phyloP scores from a whole-genome alignment of 2,329 filamentous ascomycete genomes.

The Purpureocillium lavendulum region DNA sequence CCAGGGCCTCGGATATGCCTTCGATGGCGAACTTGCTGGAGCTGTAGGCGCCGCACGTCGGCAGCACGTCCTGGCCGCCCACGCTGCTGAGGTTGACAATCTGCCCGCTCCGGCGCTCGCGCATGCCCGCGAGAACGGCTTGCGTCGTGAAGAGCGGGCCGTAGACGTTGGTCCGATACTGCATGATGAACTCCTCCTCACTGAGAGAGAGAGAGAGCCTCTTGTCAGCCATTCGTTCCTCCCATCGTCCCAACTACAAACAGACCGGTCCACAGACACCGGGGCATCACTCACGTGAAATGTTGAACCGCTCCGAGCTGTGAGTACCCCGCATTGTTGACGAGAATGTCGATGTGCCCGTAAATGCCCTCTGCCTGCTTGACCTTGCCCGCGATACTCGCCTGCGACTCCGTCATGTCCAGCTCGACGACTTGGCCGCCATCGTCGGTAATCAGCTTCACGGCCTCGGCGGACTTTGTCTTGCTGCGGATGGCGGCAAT shows the following conservation, averaged over 20 bases:
- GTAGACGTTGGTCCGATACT: conserved; percentile 40
- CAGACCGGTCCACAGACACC: no score
- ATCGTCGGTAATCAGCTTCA: neutral
- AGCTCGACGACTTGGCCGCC: conserved; percentile 18
- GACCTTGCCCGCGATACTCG: conserved; percentile 14
- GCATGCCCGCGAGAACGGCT: conserved; percentile 38
- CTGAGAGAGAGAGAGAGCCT: no score
- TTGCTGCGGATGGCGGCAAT: conserved; percentile 36
- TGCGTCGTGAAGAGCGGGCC: conserved; percentile 38
- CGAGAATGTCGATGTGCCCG: conserved; percentile 36
- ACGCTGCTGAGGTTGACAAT: conserved; percentile 39
- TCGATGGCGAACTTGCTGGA: conserved; percentile 36
- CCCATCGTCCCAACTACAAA: no score
- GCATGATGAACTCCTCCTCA: conserved; percentile 28
- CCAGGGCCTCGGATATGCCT: conserved; percentile 31
- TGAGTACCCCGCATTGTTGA: conserved; percentile 37
- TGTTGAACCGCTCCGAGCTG: neutral
- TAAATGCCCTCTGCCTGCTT: conserved; percentile 15
- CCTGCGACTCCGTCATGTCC: conserved; percentile 17
- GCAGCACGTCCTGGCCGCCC: conserved; percentile 28
- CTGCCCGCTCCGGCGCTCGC: conserved; percentile 28
- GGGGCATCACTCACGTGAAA: no score
- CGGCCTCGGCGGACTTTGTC: conserved; percentile 9
- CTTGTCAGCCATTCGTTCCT: no score
- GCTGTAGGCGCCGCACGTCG: conserved; percentile 33